phyloP scores from a whole-genome alignment of 192 early-diverging fungal species.

The Coemansia sp. region DNA sequence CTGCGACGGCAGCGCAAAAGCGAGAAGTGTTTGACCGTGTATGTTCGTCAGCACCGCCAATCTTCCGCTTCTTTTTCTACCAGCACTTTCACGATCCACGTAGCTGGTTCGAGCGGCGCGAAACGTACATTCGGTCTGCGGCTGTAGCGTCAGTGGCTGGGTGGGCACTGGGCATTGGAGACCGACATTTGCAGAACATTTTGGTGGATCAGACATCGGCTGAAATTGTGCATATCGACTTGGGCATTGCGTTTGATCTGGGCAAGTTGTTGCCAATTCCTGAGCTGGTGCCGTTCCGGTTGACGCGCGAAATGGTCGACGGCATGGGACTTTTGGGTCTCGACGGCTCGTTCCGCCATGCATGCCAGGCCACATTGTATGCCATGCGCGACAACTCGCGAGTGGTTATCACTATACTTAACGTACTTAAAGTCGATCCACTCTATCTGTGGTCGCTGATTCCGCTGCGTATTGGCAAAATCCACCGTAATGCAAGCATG shows the following conservation, averaged over 20 bases:
- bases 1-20: conserved; percentile 57
- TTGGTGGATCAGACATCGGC: conserved; percentile 76
- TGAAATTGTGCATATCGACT: conserved; percentile 92
- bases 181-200: conserved; percentile 92
- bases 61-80: conserved; percentile 74
- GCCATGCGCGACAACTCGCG: conserved; percentile 79
- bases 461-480: conserved; percentile 44
- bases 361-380: conserved; percentile 73
- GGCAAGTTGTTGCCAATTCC: conserved; percentile 83
- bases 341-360: conserved; percentile 75
- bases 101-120: conserved; percentile 74
- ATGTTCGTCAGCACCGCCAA: conserved; percentile 52
- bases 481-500: conserved; percentile 33
- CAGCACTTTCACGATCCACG: conserved; percentile 67
- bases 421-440: conserved; percentile 93
- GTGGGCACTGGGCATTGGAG: conserved; percentile 87
- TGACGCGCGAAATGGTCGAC: conserved; percentile 85
- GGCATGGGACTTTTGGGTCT: conserved; percentile 82
- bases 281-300: conserved; percentile 87
- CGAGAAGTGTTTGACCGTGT: conserved; percentile 56
- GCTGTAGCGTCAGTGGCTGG: conserved; percentile 85
- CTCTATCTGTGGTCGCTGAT: conserved; percentile 68
- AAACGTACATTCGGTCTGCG: conserved; percentile 72
- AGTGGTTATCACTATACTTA: conserved; percentile 80
- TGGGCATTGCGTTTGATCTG: conserved; percentile 95